Evolutionary conservation across 129 eudicot genomes (phyloP), one percentile per base, ranked within the genome.

Genomic region (Dittrichia graveolens): DNA sequence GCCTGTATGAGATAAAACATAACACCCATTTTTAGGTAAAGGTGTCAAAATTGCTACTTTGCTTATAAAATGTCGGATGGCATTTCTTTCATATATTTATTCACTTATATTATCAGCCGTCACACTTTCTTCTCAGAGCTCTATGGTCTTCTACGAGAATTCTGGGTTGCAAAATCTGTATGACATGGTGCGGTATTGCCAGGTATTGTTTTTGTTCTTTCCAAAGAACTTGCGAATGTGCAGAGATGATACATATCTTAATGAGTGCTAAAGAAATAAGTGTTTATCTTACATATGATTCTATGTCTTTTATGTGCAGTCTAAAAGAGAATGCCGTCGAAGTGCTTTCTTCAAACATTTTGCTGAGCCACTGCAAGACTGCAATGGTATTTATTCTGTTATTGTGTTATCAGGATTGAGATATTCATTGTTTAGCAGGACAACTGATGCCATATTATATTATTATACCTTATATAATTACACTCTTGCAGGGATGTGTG

Each of bases 91-190:
- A 13, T 71, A 54, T 49, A 67, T 55, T 35, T 7, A 31, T 67
- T 41, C 37, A 8, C 44, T 61, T 54, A 50, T 57, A 9, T 67
- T 57, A 9, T 67, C 44, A 71, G 8, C 37, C 39, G 40, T 66
- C 52, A 48, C 73, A 53, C 66, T 72, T 78, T 69, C 66, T 52
- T 31, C 65, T 71, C 91, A 94, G 96, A 94, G 98, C 81, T 94
- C 96, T 24, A 94, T 94, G 98, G 98, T 94, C 67, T 94, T 94
- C 87, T 94, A 87, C 67, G 98, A 94, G 80, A 94, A 94, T 82
- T 76, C 86, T 55, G 96, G 98, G 61, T 73, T 94, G 84, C 95
- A 85, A 81, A 94, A 94, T 79, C 89, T 94, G 59, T 94, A 90
- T 57, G 96, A 83, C 85, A 90, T 94, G 69, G 93, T 94, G 57